A percentile compares a stretch with the other conserved stretches of the same genome.
These are phyloP conservation scores for Saccharomyces cerevisiae DNA, from an alignment of 805 yeast species.

Conservation along the genomic window DNA sequence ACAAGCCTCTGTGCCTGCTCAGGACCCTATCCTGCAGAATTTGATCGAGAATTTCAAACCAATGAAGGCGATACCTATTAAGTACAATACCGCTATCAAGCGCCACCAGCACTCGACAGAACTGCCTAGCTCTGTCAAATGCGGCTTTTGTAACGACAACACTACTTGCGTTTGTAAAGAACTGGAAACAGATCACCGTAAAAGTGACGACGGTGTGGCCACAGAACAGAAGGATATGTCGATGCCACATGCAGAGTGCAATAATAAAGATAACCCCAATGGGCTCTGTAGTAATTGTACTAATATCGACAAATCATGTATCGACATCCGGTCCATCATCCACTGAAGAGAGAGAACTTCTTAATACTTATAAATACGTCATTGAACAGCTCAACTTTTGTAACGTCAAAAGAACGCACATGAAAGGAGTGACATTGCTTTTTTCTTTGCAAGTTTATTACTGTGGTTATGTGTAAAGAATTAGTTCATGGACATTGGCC, in stretches of 20 bases:
- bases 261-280: slow-evolving; percentile 7
- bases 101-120: slow-evolving; percentile 1
- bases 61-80: slow-evolving; percentile 45
- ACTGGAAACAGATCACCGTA: slow-evolving; percentile 39
- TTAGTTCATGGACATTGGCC: too few relatives aligned
- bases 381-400: not conserved
- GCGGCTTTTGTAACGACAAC: slow-evolving; percentile 91
- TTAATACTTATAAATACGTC: too few relatives aligned
- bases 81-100: slow-evolving; percentile 16
- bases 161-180: slow-evolving; percentile 91
- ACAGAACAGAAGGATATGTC: slow-evolving; percentile 11
- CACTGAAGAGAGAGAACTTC: not conserved
- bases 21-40: slow-evolving; percentile 24
- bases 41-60: slow-evolving; percentile 42
- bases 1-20: slow-evolving; percentile 16
- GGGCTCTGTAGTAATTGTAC: slow-evolving; percentile 40
- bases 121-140: slow-evolving; percentile 23
- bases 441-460: too few relatives aligned
- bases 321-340: slow-evolving; percentile 11
- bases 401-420: too few relatives aligned
- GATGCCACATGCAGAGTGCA: slow-evolving; percentile 16
- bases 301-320: slow-evolving; percentile 26
- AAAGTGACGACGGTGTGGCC: slow-evolving; percentile 6
- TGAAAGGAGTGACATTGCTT: too few relatives aligned
- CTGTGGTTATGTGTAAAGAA: too few relatives aligned